A percentile compares a stretch with the other conserved stretches of the same genome.
Conservation (phyloP, 116 monocot species). For the Thalassia testudinum region DNA sequence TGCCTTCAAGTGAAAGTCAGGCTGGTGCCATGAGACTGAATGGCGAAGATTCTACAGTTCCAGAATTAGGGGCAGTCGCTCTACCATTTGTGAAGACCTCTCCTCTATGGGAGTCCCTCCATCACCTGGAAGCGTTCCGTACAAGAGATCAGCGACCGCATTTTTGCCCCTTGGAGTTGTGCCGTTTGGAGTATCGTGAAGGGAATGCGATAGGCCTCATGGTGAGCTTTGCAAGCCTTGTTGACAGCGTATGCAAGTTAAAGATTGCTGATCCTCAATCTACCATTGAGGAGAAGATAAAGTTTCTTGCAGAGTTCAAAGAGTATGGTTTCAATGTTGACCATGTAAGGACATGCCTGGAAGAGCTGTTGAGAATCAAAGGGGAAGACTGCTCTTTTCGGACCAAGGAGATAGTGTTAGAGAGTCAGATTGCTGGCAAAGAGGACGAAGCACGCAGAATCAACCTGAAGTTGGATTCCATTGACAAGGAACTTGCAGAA, state of each 20-base stretch:
- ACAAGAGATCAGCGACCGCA: slow-evolving; percentile 11
- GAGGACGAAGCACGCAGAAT: neutral
- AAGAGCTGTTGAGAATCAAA: slow-evolving; percentile 5
- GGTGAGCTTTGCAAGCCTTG: slow-evolving; percentile 7
- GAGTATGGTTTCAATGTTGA: slow-evolving; percentile 8
- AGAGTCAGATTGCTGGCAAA: neutral
- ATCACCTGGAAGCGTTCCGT: slow-evolving; percentile 1
- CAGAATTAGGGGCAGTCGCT: too few relatives aligned
- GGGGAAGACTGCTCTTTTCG: neutral
- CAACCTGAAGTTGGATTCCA: neutral
- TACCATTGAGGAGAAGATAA: slow-evolving; percentile 5
- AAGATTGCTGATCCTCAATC: neutral
- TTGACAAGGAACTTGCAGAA: neutral
- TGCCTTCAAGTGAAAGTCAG: too few relatives aligned
- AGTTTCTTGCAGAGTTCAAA: slow-evolving; percentile 7
- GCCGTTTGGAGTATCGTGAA: slow-evolving; percentile 7
- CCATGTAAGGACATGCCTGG: neutral
- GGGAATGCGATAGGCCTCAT: slow-evolving; percentile 15
- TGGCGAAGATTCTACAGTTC: too few relatives aligned
- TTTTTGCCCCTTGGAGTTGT: slow-evolving; percentile 8
- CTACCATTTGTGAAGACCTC: too few relatives aligned
- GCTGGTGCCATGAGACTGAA: too few relatives aligned
- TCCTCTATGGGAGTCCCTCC: slow-evolving; percentile 8
- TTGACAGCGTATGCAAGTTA: neutral
- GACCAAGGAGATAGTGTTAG: slow-evolving; percentile 4